Base-by-base conservation (phyloP, 2,329 filamentous ascomycete genomes). In the Claviceps purpurea region DNA sequence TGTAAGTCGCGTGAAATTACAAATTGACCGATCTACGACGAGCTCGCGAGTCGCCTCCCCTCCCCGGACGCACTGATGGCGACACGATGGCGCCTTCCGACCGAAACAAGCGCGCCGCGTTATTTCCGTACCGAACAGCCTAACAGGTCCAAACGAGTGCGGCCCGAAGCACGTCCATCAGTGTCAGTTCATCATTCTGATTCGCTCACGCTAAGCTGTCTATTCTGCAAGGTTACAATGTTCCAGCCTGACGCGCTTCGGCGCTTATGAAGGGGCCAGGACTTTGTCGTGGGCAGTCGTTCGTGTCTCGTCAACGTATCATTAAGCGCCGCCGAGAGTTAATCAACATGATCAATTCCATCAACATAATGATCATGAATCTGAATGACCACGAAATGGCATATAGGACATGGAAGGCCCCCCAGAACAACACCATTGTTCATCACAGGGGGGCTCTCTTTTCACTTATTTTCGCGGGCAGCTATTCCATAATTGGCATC, bases 291-390 rank as follows among this genome's bases (percentile, higher is more conserved):
- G 24, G 24, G 24, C 24, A 24, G 24, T 6, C 24, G n/a, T 20
- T 44, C 50, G 40, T 13, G 22, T 20, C 20, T 37, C 44, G 20
- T 24, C 44, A 37, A 47, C 50, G 26, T 40, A 52, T 52, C 50
- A 20, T 22, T 49, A 39, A 38, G 50, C 50, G 50, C 50, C 30
- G 14, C 7, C 13, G 41, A 16, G 20, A 34, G 30, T 34, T 11
- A 11, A 11, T 34, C 30, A 34, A 34, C 10, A 3, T 11, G 10
- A 34, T 11, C 10, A 4, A 34, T 34, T 10, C 11, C 10, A 34
- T 34, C 30, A 34, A 11, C 30, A 11, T 34, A 11, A 34, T 34
- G 30, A 34, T 34, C 10, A 34, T 11, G 30, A 34, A 34, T 34
- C 3, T 11, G 30, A 34, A 34, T 34, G 10, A 34, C 10, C 10